These are phyloP conservation scores for Eucalyptus tenuipes DNA, from an alignment of 345 rosid genomes.

Conservation along the genomic window DNA sequence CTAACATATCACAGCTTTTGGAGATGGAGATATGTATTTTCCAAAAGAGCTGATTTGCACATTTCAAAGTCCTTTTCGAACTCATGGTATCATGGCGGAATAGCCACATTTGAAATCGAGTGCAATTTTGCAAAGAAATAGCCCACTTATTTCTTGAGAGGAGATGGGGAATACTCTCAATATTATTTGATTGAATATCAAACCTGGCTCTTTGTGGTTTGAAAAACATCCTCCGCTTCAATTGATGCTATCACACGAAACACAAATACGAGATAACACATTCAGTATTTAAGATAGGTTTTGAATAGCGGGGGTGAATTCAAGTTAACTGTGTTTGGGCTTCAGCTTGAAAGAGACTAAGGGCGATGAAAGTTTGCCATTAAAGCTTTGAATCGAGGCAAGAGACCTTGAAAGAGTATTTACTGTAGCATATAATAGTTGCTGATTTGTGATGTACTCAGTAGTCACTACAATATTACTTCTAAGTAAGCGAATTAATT, in stretches of 20 bases:
- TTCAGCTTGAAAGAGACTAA: not conserved
- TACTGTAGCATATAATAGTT: not conserved
- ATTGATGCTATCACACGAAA: not conserved
- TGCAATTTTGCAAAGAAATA: not conserved
- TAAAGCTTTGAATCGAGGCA: not conserved
- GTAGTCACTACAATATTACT: not conserved
- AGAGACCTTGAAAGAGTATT: not conserved
- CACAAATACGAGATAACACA: not conserved
- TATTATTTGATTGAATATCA: not conserved
- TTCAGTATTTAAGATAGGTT: not conserved
- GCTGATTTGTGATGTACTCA: not conserved
- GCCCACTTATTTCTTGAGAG: not conserved
- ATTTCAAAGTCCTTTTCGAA: not conserved
- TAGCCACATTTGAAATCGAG: not conserved
- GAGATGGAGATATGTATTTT: not conserved
- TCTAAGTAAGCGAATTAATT: accelerated
- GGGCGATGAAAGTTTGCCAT: not conserved
- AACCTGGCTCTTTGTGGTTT: not conserved
- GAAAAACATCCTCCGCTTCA: not conserved
- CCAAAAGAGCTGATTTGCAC: not conserved
- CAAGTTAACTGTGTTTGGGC: not conserved
- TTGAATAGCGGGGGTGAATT: not conserved
- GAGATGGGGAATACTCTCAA: not conserved
- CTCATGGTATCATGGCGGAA: not conserved
- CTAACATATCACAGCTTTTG: not conserved